phyloP scores from a whole-genome alignment of 2,329 filamentous ascomycete genomes.

The Hawksworthiomyces lignivorus region DNA sequence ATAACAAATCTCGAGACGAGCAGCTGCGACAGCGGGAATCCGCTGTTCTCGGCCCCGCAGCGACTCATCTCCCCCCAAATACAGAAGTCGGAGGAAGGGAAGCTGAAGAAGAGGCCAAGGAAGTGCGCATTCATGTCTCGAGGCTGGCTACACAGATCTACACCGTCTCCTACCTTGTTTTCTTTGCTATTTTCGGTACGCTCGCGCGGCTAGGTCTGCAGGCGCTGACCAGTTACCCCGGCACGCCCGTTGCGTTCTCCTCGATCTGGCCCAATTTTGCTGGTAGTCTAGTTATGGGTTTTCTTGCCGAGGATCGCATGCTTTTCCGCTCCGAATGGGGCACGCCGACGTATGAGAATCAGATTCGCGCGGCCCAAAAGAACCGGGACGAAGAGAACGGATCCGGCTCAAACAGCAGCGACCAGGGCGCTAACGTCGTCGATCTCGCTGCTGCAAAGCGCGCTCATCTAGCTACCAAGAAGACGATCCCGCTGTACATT shows the following conservation, averaged over 20 bases:
- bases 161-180: slow-evolving; percentile 71
- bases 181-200: slow-evolving; percentile 81
- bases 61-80: neutral
- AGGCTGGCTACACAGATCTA: slow-evolving; percentile 52
- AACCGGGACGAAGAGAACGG: slow-evolving; percentile 31
- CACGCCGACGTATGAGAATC: slow-evolving; percentile 18
- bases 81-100: neutral
- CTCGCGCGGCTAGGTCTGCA: slow-evolving; percentile 75
- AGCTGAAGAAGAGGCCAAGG: neutral
- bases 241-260: slow-evolving; percentile 64
- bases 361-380: slow-evolving; percentile 24
- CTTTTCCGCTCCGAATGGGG: slow-evolving; percentile 50
- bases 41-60: slow-evolving; percentile 1
- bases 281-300: slow-evolving; percentile 78
- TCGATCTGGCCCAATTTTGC: slow-evolving; percentile 83
- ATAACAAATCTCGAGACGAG: slow-evolving; percentile 16
- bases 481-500: slow-evolving; percentile 72
- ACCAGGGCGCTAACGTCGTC: neutral
- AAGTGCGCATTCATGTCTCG: slow-evolving; percentile 31
- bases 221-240: slow-evolving; percentile 71
- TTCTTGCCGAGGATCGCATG: slow-evolving; percentile 40
- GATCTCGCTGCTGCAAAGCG: slow-evolving; percentile 37
- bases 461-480: slow-evolving; percentile 60
- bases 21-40: slow-evolving; percentile 6
- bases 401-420: slow-evolving; percentile 1